Base-by-base conservation (phyloP, 139 green algal genomes). In the Prasinococcaceae sp. region DNA sequence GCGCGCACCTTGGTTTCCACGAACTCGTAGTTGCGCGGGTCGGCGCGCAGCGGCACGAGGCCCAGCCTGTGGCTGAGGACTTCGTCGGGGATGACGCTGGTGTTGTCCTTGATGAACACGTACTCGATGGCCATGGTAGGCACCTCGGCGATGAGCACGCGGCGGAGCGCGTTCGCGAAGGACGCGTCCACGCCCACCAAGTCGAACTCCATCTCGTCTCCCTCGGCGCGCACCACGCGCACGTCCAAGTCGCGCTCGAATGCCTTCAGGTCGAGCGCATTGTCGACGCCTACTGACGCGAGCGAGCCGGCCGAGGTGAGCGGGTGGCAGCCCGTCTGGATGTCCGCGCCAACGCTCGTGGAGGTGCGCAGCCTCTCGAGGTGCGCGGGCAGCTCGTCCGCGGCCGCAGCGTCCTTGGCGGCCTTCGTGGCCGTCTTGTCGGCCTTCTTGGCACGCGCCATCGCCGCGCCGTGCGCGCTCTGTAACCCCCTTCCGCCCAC, bases 71-170 rank as follows among this genome's bases (percentile, higher is more conserved):
- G 90, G 2, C 81, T 68, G 16, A 98, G 51, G 47, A 98, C 57
- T 22, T 76, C 67, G 42, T 76, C 67, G 46, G 68, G 63, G 12
- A 98, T 85, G 45, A 96, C 81, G 16, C 72, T 86, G 1, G 90
- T 96, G 74, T 98, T 98, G 80, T 98, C 84, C 16, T 90, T 48
- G 16, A 96, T 75, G 66, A 88, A 98, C 9, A 98, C 88, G 58
- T 96, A 86, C 75, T 97, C 88, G 22, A 96, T 92, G 0, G 90
- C 90, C 62, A 98, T 81, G 0, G 88, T 96, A 3, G 90, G 90
- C 20, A 95, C 74, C 61, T 98, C 89, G 1, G 82, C 64, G 16
- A 95, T 92, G 24, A 97, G 78, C 48, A 96, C 94, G 10, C 90
- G 72, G 1, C 87, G 72, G 39, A 97, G 68, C 3, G 90, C 80